These are phyloP conservation scores for Calonectria henricotiae DNA, from an alignment of 2,329 filamentous ascomycete genomes.

Conservation along the genomic window DNA sequence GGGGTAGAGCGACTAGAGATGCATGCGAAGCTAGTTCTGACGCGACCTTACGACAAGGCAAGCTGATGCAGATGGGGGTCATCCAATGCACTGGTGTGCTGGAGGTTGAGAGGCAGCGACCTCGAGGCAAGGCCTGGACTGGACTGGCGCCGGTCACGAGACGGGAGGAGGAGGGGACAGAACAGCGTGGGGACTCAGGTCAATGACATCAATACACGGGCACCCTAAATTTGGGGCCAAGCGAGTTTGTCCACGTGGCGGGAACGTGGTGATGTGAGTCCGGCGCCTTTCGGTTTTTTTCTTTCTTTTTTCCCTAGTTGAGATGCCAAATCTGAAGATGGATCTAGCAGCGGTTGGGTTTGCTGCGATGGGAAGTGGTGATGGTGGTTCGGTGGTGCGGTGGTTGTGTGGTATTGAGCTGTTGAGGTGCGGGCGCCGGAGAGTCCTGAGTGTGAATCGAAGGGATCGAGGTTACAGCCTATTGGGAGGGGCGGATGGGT, in stretches of 20 bases:
- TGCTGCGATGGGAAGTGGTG: not conserved
- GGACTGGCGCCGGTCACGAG: slow-evolving; percentile 28
- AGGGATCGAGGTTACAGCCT: slow-evolving; percentile 22
- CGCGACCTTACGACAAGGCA: slow-evolving; percentile 32
- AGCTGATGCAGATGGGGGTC: slow-evolving; percentile 22
- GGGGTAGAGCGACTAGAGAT: slow-evolving; percentile 42
- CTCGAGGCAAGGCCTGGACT: slow-evolving; percentile 20
- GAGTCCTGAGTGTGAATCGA: not conserved
- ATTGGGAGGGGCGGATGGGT: slow-evolving; percentile 19
- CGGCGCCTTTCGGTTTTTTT: not conserved
- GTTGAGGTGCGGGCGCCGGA: not conserved
- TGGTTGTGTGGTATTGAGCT: not conserved
- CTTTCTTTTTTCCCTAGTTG: not conserved
- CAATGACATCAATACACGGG: slow-evolving; percentile 32
- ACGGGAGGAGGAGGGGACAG: slow-evolving; percentile 3
- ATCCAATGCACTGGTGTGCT: slow-evolving; percentile 14
- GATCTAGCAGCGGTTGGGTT: slow-evolving; percentile 3
- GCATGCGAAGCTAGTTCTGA: slow-evolving; percentile 40
- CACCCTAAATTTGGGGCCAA: slow-evolving; percentile 13
- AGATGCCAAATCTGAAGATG: slow-evolving; percentile 1
- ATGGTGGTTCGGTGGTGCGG: not conserved
- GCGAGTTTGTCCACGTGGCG: slow-evolving; percentile 26
- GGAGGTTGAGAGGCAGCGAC: slow-evolving; percentile 22
- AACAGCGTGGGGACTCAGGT: slow-evolving; percentile 29
- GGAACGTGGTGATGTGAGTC: not conserved